Conservation (phyloP, 2,329 filamentous ascomycete genomes). For the Penicillium sp. region DNA sequence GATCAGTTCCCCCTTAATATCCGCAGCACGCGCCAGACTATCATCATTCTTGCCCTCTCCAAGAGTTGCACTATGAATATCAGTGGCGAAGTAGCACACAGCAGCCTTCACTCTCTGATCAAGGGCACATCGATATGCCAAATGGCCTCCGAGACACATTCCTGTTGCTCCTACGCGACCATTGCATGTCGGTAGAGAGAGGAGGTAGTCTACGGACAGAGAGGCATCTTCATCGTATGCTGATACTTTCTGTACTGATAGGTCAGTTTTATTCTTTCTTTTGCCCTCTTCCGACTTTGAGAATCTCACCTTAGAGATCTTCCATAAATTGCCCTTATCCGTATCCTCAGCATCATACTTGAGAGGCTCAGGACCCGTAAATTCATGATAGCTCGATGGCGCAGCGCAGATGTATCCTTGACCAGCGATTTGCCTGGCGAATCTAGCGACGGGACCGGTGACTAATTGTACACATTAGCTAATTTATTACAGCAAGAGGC, state of each 20-base stretch:
- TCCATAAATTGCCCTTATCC: slow-evolving; percentile 81
- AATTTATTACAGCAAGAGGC: background rate
- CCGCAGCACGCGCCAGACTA: slow-evolving; percentile 55
- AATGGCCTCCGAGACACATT: slow-evolving; percentile 91
- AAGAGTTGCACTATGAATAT: slow-evolving; percentile 76
- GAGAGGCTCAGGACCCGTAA: slow-evolving; percentile 76
- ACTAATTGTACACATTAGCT: slow-evolving; percentile 49
- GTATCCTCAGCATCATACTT: slow-evolving; percentile 86
- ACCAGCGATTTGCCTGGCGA: slow-evolving; percentile 85
- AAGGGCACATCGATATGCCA: slow-evolving; percentile 69
- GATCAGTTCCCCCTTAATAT: slow-evolving; percentile 73
- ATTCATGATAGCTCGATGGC: slow-evolving; percentile 89
- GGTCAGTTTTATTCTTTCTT: background rate
- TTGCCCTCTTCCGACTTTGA: background rate
- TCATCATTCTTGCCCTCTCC: slow-evolving; percentile 65
- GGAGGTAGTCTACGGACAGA: slow-evolving; percentile 64
- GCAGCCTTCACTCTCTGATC: slow-evolving; percentile 72
- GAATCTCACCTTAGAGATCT: slow-evolving; percentile 65
- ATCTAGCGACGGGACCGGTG: slow-evolving; percentile 82
- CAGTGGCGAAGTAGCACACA: slow-evolving; percentile 88
- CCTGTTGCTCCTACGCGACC: slow-evolving; percentile 75
- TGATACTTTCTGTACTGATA: slow-evolving; percentile 59
- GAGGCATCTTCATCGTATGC: slow-evolving; percentile 81
- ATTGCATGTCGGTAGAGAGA: slow-evolving; percentile 72
- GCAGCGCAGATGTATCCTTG: slow-evolving; percentile 92